Conservation (phyloP, 2,329 filamentous ascomycete genomes). For the Aspergillus cejpii region DNA sequence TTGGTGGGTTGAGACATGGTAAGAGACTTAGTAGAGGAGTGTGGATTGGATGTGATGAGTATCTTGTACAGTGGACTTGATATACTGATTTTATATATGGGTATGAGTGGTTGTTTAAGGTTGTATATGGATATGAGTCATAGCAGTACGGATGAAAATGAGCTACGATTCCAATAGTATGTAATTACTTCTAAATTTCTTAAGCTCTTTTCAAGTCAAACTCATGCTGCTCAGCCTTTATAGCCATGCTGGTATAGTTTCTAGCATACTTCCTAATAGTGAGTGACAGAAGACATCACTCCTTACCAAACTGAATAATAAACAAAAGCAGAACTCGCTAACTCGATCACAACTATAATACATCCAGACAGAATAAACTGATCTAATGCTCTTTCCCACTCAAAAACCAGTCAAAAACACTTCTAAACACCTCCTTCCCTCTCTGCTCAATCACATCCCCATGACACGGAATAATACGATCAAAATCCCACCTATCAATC, state of each 20-base stretch:
- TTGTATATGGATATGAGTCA: background rate
- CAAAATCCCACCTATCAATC: constrained; percentile 75
- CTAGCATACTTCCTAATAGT: too few relatives aligned
- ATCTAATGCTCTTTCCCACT: background rate
- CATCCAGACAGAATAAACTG: background rate
- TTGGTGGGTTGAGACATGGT: background rate
- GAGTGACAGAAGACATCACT: too few relatives aligned
- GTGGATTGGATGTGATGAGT: background rate
- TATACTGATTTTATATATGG: background rate
- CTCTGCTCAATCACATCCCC: constrained; percentile 72
- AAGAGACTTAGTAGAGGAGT: background rate
- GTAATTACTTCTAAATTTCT: too few relatives aligned
- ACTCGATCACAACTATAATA: background rate
- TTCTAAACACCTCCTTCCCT: constrained; percentile 68
- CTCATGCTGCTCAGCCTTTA: background rate
- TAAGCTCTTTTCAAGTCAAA: too few relatives aligned
- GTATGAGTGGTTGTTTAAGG: background rate
- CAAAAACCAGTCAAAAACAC: constrained; percentile 70
- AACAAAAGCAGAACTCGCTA: too few relatives aligned
- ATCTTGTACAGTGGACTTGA: too few relatives aligned
- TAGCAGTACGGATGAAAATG: too few relatives aligned
- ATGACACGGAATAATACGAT: constrained; percentile 79
- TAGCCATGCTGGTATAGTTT: background rate
- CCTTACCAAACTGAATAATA: too few relatives aligned
- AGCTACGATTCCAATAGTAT: too few relatives aligned